Evolutionary conservation across 1,139 yeast species (phyloP).

Genomic region (Geotrichum citri-aurantii): DNA sequence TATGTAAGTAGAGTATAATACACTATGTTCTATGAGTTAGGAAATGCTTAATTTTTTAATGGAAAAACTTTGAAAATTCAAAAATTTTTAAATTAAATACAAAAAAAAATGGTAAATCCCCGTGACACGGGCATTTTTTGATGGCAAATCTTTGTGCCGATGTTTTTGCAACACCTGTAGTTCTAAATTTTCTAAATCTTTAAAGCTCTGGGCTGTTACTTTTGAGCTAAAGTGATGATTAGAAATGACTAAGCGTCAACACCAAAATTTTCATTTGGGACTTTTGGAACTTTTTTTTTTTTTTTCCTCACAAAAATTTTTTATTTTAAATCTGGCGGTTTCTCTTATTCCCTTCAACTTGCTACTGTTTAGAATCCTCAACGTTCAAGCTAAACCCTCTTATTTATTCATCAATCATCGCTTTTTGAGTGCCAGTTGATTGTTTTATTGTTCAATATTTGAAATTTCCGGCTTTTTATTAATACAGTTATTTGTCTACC

Average conservation of each 20-base stretch:
- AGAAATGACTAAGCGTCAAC: constrained; percentile 6
- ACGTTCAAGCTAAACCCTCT: neutral
- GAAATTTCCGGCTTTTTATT: neutral
- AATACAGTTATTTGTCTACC: neutral
- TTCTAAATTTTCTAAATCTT: no score
- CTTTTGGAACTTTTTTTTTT: neutral
- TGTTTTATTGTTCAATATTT: neutral
- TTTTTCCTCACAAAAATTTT: constrained; percentile 1
- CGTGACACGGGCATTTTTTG: no score
- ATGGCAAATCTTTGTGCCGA: no score
- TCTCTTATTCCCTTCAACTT: neutral
- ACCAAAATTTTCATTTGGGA: constrained; percentile 6
- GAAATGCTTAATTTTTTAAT: no score
- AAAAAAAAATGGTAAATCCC: no score
- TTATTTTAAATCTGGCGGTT: neutral
- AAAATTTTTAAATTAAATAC: no score
- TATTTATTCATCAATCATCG: neutral
- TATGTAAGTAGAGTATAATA: no score
- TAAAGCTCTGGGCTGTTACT: neutral
- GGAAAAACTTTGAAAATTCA: no score
- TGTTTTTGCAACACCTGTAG: no score
- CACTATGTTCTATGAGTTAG: no score
- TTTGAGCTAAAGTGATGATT: neutral
- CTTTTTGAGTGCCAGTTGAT: neutral
- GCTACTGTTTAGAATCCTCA: neutral